phyloP scores from a whole-genome alignment of 257 asterid species.

The Rauvolfia tetraphylla region DNA sequence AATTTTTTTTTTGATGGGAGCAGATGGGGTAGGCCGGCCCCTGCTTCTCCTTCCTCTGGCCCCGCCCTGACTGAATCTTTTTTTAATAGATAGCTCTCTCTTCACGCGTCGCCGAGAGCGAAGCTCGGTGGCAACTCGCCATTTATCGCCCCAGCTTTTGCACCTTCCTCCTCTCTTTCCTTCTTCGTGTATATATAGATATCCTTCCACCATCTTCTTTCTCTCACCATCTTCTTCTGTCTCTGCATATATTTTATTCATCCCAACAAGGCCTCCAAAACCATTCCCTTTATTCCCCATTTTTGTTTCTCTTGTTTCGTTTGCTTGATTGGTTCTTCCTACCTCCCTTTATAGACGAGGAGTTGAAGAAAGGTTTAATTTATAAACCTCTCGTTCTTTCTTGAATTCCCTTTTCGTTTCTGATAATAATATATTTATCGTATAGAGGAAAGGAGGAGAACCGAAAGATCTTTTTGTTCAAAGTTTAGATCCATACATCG shows the following conservation, averaged over 20 bases:
- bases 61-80: not conserved
- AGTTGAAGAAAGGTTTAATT: conserved; percentile 2
- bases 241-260: not conserved
- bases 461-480: conserved; percentile 1
- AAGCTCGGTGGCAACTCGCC: conserved; percentile 15
- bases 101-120: conserved; percentile 15
- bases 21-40: not conserved
- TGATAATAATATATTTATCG: not conserved
- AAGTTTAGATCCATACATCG: not conserved
- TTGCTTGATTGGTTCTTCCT: not conserved
- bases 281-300: not conserved
- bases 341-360: not conserved
- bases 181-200: not conserved
- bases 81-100: not conserved
- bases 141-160: not conserved
- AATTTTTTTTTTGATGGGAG: no score
- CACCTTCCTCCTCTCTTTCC: not conserved
- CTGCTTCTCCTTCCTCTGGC: not conserved
- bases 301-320: not conserved
- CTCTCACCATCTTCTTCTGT: not conserved
- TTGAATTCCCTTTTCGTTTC: not conserved
- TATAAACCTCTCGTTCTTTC: not conserved
- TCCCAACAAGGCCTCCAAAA: not conserved
- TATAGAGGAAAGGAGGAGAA: not conserved
- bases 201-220: not conserved